Evolutionary conservation across 148 eudicot genomes (phyloP).

Genomic region (Rhododendron griersonianum): DNA sequence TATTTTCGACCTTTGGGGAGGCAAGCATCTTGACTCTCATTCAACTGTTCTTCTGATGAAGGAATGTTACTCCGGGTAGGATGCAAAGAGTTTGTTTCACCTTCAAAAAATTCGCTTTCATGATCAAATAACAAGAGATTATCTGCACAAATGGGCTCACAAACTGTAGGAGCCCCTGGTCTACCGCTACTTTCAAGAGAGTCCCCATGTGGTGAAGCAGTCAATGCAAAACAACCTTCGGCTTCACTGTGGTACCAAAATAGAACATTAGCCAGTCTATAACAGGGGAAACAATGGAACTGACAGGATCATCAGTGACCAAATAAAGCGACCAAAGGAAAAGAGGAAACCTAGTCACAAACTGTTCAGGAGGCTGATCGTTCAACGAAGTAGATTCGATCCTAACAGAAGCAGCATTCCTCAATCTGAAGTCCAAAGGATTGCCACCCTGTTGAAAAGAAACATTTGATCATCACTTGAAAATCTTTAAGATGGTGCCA

Average conservation of each 20-base stretch:
- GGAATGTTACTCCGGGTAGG: conserved; percentile 34
- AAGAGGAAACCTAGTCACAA: conserved; percentile 49
- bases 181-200: conserved; percentile 94
- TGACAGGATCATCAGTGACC: conserved; percentile 6
- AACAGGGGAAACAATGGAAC: not conserved
- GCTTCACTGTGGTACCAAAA: conserved; percentile 62
- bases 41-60: conserved; percentile 61
- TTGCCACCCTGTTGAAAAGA: conserved; percentile 71
- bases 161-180: conserved; percentile 47
- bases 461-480: not conserved
- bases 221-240: conserved; percentile 72
- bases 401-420: conserved; percentile 61
- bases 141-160: conserved; percentile 94
- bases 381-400: conserved; percentile 78
- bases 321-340: not conserved
- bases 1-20: conserved; percentile 69
- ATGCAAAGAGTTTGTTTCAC: conserved; percentile 37
- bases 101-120: conserved; percentile 53
- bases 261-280: conserved; percentile 1
- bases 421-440: conserved; percentile 82
- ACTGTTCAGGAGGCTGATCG: conserved; percentile 57
- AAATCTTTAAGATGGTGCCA: not conserved
- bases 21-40: conserved; percentile 41
- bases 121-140: conserved; percentile 73
- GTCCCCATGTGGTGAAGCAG: conserved; percentile 90